Conservation (phyloP, 2,329 filamentous ascomycete species). For the Lachnellula cervina region DNA sequence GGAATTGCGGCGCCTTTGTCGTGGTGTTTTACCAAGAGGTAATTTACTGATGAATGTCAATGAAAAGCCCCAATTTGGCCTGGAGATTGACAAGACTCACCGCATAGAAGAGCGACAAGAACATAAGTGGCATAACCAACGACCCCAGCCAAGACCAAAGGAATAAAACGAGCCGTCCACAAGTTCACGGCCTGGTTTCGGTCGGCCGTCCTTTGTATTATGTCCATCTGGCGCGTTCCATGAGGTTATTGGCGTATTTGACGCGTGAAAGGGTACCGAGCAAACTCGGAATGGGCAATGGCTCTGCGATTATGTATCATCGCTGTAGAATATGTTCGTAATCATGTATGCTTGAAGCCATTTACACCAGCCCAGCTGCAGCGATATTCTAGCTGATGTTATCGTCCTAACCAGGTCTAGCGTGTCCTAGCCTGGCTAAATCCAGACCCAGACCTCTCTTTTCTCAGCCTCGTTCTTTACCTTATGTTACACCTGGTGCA, state of each 20-base stretch:
- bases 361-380: too few species aligned
- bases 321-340: background rate
- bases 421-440: background rate
- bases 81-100: slow-evolving; percentile 43
- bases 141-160: slow-evolving; percentile 59
- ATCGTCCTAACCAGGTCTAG: background rate
- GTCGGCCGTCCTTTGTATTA: slow-evolving; percentile 1
- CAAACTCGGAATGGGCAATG: background rate
- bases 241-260: background rate
- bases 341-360: too few species aligned
- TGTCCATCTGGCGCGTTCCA: background rate
- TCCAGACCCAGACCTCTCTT: background rate
- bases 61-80: background rate
- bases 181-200: slow-evolving; percentile 18
- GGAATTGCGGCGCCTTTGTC: slow-evolving; percentile 54
- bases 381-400: background rate
- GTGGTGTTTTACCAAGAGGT: slow-evolving; percentile 53
- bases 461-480: background rate
- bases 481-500: background rate
- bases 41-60: slow-evolving; percentile 53
- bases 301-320: background rate
- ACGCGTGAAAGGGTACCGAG: background rate
- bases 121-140: slow-evolving; percentile 69
- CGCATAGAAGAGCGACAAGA: slow-evolving; percentile 60
- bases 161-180: slow-evolving; percentile 49